Evolutionary conservation across 169 alveolate species (phyloP), one percentile per base, ranked within the genome.

Genomic region (Plasmodium gonderi): DNA sequence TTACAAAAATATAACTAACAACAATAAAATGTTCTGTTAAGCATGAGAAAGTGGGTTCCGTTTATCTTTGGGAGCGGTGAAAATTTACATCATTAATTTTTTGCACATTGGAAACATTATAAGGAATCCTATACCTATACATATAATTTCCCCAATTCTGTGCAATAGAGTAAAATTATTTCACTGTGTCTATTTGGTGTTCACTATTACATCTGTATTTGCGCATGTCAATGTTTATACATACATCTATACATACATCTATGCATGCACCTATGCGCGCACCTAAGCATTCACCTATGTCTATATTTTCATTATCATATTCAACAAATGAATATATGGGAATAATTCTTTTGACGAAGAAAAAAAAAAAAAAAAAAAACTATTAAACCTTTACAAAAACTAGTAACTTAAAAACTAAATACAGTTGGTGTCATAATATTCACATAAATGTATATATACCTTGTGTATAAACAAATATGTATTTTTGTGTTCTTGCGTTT

Each of bases 81-180:
- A 64, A 60, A 38, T 80, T 80, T 47, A 80, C 79, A 68, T 80
- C 23, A 80, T 80, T 80, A 80, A 80, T 64, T 51, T n/a, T 51
- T 26, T 8, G 47, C 23, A n/a, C 12, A 51, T 78, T 9, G 76
- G 49, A 49, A 36, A 38, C 72, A 78, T 78, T 78, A 38, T 75
- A 36, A 23, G 49, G 65, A 26, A 78, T 29, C 45, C n/a, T n/a
- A n/a, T n/a, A n/a, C n/a, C n/a, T n/a, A n/a, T n/a, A n/a, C n/a
- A n/a, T n/a, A n/a, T n/a, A n/a, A n/a, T n/a, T n/a, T n/a, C n/a
- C n/a, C n/a, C n/a, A n/a, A n/a, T n/a, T n/a, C n/a, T n/a, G n/a
- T n/a, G n/a, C n/a, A n/a, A n/a, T n/a, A n/a, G n/a, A n/a, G n/a
- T n/a, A n/a, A n/a, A n/a, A n/a, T n/a, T n/a, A n/a, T n/a, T n/a